Evolutionary conservation across 805 yeast genomes (phyloP).

Genomic region (Lachancea meyersii): DNA sequence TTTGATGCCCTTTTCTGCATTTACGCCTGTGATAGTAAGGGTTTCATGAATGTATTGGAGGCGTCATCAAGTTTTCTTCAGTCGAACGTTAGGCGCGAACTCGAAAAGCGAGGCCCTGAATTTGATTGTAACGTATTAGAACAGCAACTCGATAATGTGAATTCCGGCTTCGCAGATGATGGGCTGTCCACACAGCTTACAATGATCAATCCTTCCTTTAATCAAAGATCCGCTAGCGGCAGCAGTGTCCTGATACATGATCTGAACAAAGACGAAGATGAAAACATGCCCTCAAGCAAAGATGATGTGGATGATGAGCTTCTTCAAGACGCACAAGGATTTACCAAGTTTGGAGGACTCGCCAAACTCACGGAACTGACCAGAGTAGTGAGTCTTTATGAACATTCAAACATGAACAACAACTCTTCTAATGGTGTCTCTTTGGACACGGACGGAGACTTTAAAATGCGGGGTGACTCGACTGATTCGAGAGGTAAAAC

Average conservation of each 20-base stretch:
- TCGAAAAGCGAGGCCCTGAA: constrained; percentile 19
- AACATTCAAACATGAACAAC: constrained; percentile 5
- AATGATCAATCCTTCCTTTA: constrained; percentile 29
- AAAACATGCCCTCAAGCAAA: not conserved
- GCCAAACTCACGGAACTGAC: constrained; percentile 30
- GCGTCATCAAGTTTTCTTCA: constrained; percentile 22
- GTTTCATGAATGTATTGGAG: constrained; percentile 14
- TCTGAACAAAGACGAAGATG: not conserved
- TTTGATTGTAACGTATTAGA: constrained; percentile 13
- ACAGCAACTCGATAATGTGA: not conserved
- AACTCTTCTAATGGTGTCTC: not conserved
- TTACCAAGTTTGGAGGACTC: constrained; percentile 11
- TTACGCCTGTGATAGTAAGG: constrained; percentile 11
- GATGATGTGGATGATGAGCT: not conserved
- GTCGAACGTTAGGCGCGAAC: constrained; percentile 25
- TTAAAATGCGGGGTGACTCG: constrained; percentile 11
- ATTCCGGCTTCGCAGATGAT: constrained; percentile 9
- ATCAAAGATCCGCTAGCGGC: constrained; percentile 16
- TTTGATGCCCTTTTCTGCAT: constrained; percentile 18
- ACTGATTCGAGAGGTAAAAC: constrained; percentile 5
- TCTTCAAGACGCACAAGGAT: constrained; percentile 6
- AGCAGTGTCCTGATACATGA: constrained; percentile 24
- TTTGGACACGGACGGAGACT: constrained; percentile 6
- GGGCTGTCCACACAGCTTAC: constrained; percentile 30
- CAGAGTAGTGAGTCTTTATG: constrained; percentile 30